phyloP scores from a whole-genome alignment of 495 filamentous ascomycete species.

The Chaetomium cochliodes region DNA sequence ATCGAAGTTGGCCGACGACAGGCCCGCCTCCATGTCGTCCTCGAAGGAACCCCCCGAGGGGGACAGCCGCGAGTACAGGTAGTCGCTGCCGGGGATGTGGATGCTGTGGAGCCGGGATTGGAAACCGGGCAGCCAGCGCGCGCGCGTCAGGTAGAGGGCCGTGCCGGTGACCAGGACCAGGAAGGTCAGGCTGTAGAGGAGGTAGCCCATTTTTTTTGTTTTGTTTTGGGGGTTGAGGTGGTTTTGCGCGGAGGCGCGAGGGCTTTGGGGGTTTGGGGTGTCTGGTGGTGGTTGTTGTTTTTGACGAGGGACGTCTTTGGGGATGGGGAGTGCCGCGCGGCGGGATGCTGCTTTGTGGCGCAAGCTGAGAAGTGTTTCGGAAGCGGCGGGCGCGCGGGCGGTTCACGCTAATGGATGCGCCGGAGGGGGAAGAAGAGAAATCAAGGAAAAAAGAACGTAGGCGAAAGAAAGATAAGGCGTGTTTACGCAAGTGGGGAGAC shows the following conservation, averaged over 20 bases:
- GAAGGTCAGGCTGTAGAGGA: conserved; percentile 74
- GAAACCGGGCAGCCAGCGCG: conserved; percentile 66
- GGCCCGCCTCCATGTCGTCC: conserved; percentile 78
- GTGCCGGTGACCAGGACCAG: conserved; percentile 56
- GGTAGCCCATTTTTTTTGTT: conserved; percentile 55
- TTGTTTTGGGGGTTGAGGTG: neutral
- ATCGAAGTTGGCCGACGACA: conserved; percentile 79
- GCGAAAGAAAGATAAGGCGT: conserved; percentile 6
- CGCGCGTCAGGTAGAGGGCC: conserved; percentile 77
- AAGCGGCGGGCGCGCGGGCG: neutral
- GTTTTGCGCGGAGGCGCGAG: neutral
- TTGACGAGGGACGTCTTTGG: neutral
- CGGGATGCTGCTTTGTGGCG: conserved; percentile 1
- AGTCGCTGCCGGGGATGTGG: conserved; percentile 57
- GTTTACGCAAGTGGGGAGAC: neutral
- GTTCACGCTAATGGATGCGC: conserved; percentile 1
- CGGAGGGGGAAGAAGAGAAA: neutral
- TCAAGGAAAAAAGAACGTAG: conserved; percentile 5
- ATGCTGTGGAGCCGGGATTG: conserved; percentile 41
- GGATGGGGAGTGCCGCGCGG: neutral
- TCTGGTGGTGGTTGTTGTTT: neutral
- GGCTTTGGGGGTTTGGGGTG: neutral
- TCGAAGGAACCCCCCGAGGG: conserved; percentile 64
- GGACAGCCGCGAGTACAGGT: conserved; percentile 64
- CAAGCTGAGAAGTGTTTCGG: neutral